Evolutionary conservation across 352 stramenopile genomes (phyloP).

Genomic region (Phytophthora citrophthora): DNA sequence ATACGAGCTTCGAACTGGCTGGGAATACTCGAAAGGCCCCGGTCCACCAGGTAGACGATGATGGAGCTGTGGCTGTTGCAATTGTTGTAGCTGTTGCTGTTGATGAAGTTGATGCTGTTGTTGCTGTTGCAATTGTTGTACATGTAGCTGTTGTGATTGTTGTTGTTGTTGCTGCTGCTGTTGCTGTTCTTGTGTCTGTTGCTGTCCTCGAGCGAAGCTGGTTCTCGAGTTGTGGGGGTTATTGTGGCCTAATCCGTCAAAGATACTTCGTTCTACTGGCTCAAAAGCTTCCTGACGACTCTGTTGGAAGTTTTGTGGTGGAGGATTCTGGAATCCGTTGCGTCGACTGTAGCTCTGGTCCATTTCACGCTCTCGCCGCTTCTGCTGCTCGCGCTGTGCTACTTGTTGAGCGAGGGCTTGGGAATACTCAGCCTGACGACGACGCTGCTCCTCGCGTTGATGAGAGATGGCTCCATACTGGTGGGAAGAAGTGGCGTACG

Average conservation of each 20-base stretch:
- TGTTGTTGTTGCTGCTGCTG: slow-evolving; percentile 22
- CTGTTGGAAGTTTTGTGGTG: slow-evolving; percentile 13
- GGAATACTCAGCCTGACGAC: slow-evolving; percentile 61
- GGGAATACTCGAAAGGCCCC: slow-evolving; percentile 6
- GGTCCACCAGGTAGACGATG: slow-evolving; percentile 21
- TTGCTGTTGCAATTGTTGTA: too few species aligned
- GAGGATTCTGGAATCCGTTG: slow-evolving; percentile 6
- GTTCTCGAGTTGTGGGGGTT: slow-evolving; percentile 33
- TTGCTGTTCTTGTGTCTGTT: slow-evolving; percentile 33
- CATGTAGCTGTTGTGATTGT: too few species aligned
- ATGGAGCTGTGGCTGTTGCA: slow-evolving; percentile 17
- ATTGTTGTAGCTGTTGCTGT: too few species aligned
- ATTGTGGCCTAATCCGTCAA: slow-evolving; percentile 59
- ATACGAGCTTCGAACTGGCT: slow-evolving; percentile 8
- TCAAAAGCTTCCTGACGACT: slow-evolving; percentile 5
- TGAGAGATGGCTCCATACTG: slow-evolving; percentile 31
- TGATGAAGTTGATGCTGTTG: too few species aligned
- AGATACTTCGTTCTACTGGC: slow-evolving; percentile 26
- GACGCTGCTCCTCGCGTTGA: slow-evolving; percentile 59
- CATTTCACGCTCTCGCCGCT: slow-evolving; percentile 46
- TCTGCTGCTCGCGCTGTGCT: slow-evolving; percentile 56
- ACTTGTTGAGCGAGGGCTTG: slow-evolving; percentile 65
- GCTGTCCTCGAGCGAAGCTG: slow-evolving; percentile 57
- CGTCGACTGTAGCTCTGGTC: slow-evolving; percentile 22
- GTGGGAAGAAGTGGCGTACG: slow-evolving; percentile 33